Conservation (phyloP, 345 rosid genomes). For the Linum trigynum region DNA sequence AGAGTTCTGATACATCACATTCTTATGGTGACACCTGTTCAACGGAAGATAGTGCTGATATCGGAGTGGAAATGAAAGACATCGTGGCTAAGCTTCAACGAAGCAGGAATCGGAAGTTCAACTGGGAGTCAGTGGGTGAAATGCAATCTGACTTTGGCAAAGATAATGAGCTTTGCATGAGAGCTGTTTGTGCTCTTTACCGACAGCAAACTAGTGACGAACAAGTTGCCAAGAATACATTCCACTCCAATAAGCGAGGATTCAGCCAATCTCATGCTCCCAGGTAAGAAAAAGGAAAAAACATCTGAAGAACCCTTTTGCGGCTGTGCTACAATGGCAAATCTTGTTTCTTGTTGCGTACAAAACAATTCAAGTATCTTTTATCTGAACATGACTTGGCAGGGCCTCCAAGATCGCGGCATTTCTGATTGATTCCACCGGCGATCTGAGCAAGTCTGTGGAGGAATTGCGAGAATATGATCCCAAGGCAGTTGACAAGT, state of each 20-base stretch:
- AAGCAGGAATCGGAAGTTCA: conserved; percentile 31
- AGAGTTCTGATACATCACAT: conserved; percentile 24
- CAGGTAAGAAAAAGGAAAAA: conserved; percentile 29
- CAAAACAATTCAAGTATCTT: background rate
- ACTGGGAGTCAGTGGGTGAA: conserved; percentile 56
- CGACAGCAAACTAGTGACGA: conserved; percentile 59
- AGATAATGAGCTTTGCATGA: conserved; percentile 63
- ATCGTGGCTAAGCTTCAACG: conserved; percentile 39
- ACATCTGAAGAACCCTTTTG: too few species aligned
- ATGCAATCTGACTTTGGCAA: conserved; percentile 69
- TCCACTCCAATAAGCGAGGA: conserved; percentile 42
- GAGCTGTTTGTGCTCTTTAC: conserved; percentile 68
- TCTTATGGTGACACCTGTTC: conserved; percentile 4
- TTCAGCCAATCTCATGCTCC: conserved; percentile 57
- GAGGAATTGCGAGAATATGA: conserved; percentile 39
- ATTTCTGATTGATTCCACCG: conserved; percentile 44
- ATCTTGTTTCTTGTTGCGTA: background rate
- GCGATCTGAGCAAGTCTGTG: conserved; percentile 49
- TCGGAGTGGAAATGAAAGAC: conserved; percentile 19
- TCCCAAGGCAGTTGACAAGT: conserved; percentile 31
- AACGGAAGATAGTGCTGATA: conserved; percentile 35
- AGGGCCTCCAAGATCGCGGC: conserved; percentile 50
- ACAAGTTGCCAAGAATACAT: conserved; percentile 27
- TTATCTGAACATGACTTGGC: conserved; percentile 6
- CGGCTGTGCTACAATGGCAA: background rate